A percentile compares a stretch with the other conserved stretches of the same genome.
Evolutionary conservation across 495 filamentous ascomycete genomes (phyloP).

Genomic region (Platismatia glauca): DNA sequence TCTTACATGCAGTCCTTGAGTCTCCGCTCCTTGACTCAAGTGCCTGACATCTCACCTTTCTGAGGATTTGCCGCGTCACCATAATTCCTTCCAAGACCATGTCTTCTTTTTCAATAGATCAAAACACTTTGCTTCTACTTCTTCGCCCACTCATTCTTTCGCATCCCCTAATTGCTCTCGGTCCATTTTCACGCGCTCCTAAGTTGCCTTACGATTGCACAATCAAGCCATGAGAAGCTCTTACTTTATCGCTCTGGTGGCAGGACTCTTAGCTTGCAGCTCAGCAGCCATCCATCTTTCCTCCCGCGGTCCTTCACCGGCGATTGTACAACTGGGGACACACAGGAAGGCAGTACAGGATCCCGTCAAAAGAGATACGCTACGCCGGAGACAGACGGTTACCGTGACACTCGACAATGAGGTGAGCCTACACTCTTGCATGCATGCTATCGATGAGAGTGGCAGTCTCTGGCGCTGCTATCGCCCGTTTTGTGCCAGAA

Average conservation of each 20-base stretch:
- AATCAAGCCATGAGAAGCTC: conserved; percentile 1
- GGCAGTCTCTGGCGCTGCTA: neutral
- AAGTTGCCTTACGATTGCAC: neutral
- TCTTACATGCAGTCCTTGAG: neutral
- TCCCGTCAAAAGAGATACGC: conserved; percentile 30
- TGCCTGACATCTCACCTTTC: neutral
- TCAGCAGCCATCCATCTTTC: conserved; percentile 7
- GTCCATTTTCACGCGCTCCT: neutral
- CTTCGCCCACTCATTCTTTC: neutral
- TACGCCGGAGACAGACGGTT: conserved; percentile 30
- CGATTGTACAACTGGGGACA: conserved; percentile 34
- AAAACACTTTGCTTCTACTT: neutral
- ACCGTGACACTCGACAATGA: conserved; percentile 36
- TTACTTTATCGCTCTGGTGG: conserved; percentile 3
- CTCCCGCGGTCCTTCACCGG: conserved; percentile 19
- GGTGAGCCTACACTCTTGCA: conserved; percentile 13
- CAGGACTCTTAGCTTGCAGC: conserved; percentile 4
- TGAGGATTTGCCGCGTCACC: neutral
- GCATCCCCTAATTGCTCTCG: neutral
- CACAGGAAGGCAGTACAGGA: conserved; percentile 31
- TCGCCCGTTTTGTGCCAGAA: neutral
- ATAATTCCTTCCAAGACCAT: neutral
- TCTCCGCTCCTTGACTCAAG: neutral
- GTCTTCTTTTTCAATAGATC: neutral
- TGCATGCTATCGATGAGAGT: conserved; percentile 11